These are phyloP conservation scores for Chamaecrista fasciculata DNA, from an alignment of 306 rosid species.

Conservation along the genomic window DNA sequence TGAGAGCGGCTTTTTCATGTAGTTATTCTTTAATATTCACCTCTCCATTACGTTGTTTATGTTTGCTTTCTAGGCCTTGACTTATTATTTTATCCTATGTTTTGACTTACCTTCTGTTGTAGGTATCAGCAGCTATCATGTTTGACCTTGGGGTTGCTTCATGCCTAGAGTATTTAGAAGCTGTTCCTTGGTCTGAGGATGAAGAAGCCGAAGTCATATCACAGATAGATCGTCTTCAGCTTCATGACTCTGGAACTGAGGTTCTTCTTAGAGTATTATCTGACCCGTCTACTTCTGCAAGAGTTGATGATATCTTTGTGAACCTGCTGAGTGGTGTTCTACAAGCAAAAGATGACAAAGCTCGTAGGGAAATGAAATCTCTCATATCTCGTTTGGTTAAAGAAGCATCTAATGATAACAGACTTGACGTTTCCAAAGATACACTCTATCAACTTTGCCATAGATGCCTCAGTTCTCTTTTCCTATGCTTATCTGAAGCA, in stretches of 20 bases:
- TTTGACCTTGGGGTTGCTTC: conserved; percentile 73
- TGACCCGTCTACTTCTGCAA: conserved; percentile 52
- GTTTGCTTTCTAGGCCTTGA: background rate
- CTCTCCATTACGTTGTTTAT: background rate
- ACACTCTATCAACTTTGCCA: conserved; percentile 74
- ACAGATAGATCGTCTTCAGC: conserved; percentile 61
- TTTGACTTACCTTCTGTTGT: conserved; percentile 19
- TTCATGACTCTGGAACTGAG: conserved; percentile 43
- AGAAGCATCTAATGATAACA: conserved; percentile 44
- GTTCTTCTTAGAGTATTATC: conserved; percentile 68
- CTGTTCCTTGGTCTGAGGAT: conserved; percentile 82
- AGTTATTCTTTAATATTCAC: background rate
- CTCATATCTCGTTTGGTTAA: conserved; percentile 66
- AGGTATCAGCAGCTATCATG: conserved; percentile 86
- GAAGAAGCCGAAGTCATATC: conserved; percentile 69
- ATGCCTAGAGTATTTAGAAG: conserved; percentile 78
- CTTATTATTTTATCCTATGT: background rate
- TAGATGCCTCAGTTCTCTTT: conserved; percentile 64
- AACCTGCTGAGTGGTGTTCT: conserved; percentile 63
- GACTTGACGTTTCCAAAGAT: conserved; percentile 71
- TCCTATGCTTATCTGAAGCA: conserved; percentile 67
- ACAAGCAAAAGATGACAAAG: conserved; percentile 84
- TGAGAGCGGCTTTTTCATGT: background rate
- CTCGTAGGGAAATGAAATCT: conserved; percentile 79
- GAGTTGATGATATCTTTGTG: conserved; percentile 53